These are phyloP conservation scores for Incumbomyces delicatus DNA, from an alignment of 2,329 filamentous ascomycete genomes.

Conservation along the genomic window DNA sequence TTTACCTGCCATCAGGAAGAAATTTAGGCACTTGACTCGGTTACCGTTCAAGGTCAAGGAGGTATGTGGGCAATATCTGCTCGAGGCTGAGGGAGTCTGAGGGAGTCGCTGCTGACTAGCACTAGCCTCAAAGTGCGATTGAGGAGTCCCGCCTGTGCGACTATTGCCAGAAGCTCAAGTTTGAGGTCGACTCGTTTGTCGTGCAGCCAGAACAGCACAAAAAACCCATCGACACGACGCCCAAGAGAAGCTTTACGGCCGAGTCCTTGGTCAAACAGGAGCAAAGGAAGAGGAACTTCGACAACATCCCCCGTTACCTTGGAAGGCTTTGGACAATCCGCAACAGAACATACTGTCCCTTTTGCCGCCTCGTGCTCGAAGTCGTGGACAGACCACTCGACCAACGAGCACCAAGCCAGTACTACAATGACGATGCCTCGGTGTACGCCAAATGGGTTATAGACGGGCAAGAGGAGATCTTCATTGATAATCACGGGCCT, in stretches of 20 bases:
- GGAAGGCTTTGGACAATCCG: slow-evolving; percentile 18
- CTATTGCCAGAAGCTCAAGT: slow-evolving; percentile 15
- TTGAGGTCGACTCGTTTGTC: slow-evolving; percentile 18
- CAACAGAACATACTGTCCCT: slow-evolving; percentile 16
- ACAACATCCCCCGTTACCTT: slow-evolving; percentile 16
- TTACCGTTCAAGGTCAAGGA: slow-evolving; percentile 15
- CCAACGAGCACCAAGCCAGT: slow-evolving; percentile 16
- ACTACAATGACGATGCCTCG: slow-evolving; percentile 15
- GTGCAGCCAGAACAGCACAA: slow-evolving; percentile 11
- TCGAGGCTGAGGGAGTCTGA: too few species aligned
- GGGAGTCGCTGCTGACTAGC: neutral
- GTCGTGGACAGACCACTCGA: slow-evolving; percentile 20
- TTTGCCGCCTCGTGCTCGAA: slow-evolving; percentile 19
- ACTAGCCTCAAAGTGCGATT: neutral
- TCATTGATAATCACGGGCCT: slow-evolving; percentile 1
- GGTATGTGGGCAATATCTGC: neutral
- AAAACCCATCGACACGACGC: neutral
- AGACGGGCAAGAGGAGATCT: slow-evolving; percentile 18
- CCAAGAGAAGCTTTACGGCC: neutral
- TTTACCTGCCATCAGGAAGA: slow-evolving; percentile 15
- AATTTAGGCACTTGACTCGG: slow-evolving; percentile 15
- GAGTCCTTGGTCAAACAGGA: slow-evolving; percentile 1
- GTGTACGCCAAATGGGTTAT: slow-evolving; percentile 21
- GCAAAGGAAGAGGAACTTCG: slow-evolving; percentile 4
- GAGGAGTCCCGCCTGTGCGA: slow-evolving; percentile 20